Conservation (phyloP, 208 protist species). For the Crithidia fasciculata region DNA sequence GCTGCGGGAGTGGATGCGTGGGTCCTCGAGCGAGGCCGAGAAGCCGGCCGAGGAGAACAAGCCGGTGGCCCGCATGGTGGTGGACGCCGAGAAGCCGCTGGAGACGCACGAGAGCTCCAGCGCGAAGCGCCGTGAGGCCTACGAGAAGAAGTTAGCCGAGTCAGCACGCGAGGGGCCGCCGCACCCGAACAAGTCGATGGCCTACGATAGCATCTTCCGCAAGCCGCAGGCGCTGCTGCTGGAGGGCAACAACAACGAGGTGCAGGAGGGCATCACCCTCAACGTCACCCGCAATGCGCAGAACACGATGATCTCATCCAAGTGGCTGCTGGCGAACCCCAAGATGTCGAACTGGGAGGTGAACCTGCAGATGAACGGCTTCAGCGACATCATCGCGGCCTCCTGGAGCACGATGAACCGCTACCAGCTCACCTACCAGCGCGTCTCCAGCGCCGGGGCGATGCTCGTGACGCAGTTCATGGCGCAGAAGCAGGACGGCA, state of each 20-base stretch:
- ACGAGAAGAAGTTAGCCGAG: constrained; percentile 80
- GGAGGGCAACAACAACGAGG: constrained; percentile 69
- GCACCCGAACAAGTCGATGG: constrained; percentile 48
- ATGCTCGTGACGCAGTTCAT: constrained; percentile 87
- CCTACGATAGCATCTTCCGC: constrained; percentile 85
- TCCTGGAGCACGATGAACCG: constrained; percentile 88
- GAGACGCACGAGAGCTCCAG: constrained; percentile 50
- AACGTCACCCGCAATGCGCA: constrained; percentile 77
- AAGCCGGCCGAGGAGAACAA: constrained; percentile 51
- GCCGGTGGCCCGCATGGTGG: constrained; percentile 58
- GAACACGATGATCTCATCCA: constrained; percentile 87
- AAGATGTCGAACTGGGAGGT: constrained; percentile 90
- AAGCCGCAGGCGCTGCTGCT: constrained; percentile 65
- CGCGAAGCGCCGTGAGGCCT: constrained; percentile 51
- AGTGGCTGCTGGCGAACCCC: constrained; percentile 79
- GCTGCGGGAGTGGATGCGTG: constrained; percentile 87
- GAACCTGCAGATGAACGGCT: constrained; percentile 90
- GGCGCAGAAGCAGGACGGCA: constrained; percentile 84
- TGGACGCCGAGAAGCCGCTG: constrained; percentile 81
- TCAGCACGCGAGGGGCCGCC: constrained; percentile 59
- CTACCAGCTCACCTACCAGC: constrained; percentile 91
- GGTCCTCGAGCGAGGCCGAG: constrained; percentile 41
- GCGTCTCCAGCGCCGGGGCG: constrained; percentile 73
- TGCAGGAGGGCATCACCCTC: constrained; percentile 76
- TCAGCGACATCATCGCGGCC: constrained; percentile 80